phyloP scores from a whole-genome alignment of 805 yeast genomes.

The Kuraishia piskuri region DNA sequence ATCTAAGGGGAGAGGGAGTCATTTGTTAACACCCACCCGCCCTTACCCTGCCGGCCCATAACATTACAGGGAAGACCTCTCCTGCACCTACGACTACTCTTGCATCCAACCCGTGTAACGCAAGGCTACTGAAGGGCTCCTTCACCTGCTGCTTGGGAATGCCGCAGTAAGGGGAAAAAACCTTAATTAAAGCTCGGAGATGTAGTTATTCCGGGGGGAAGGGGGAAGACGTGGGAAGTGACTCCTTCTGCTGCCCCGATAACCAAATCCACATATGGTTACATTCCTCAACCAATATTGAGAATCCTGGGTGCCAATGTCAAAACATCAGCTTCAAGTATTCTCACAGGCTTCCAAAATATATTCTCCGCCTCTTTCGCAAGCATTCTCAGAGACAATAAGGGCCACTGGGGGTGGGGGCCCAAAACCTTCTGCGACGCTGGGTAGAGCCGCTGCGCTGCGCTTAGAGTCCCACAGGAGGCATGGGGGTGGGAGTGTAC shows the following conservation, averaged over 20 bases:
- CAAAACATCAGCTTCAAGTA: no score
- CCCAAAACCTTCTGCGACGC: no score
- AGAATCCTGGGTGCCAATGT: no score
- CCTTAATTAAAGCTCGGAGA: neutral
- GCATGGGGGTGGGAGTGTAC: neutral
- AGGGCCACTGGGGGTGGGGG: no score
- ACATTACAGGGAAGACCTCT: neutral
- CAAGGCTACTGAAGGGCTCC: neutral
- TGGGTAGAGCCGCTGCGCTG: no score
- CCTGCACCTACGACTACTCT: neutral
- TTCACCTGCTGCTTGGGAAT: neutral
- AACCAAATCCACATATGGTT: neutral
- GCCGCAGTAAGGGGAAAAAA: neutral
- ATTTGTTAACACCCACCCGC: neutral
- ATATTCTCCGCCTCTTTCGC: no score
- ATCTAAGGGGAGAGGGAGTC: no score
- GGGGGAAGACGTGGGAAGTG: neutral
- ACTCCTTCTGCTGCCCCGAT: no score
- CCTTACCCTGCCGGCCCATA: neutral
- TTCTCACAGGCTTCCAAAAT: no score
- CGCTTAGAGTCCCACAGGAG: no score
- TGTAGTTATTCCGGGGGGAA: neutral
- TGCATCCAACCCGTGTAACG: neutral
- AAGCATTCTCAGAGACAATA: no score
- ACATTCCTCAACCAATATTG: no score